Conservation (phyloP, 1,284 basidiomycete genomes). For the Stygiomarasmius scandens region DNA sequence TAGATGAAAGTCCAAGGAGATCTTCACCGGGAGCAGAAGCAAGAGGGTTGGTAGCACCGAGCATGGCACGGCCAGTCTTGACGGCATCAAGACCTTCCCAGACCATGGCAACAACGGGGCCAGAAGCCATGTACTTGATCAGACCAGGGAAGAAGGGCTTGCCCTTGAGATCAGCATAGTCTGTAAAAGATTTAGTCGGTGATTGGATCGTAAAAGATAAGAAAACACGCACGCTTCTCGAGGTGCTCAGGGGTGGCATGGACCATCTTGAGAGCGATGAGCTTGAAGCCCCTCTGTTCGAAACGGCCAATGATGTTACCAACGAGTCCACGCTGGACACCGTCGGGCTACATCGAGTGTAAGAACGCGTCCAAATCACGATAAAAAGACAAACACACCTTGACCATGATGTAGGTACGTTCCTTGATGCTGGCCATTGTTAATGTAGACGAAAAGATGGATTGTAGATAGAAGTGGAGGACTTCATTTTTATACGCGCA, state of each 20-base stretch:
- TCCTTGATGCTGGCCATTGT: constrained; percentile 54
- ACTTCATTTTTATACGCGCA: constrained; percentile 24
- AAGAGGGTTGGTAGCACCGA: constrained; percentile 97
- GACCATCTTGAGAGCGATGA: constrained; percentile 86
- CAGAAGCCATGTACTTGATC: constrained; percentile 93
- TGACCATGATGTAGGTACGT: constrained; percentile 91
- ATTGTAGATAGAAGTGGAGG: constrained; percentile 24
- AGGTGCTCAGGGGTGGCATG: constrained; percentile 81
- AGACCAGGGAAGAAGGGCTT: constrained; percentile 94
- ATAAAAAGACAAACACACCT: constrained; percentile 46
- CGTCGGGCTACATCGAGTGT: constrained; percentile 75
- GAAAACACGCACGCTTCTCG: constrained; percentile 69
- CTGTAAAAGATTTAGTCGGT: constrained; percentile 44
- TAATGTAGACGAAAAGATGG: constrained; percentile 35
- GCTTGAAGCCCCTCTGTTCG: constrained; percentile 95
- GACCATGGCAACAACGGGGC: constrained; percentile 96
- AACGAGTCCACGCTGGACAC: constrained; percentile 94
- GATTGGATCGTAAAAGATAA: not conserved
- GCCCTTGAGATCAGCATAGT: constrained; percentile 91
- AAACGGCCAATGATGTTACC: constrained; percentile 93
- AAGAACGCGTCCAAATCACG: not conserved
- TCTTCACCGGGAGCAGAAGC: constrained; percentile 78
- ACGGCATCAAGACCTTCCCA: constrained; percentile 97
- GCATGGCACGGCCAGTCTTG: constrained; percentile 94
- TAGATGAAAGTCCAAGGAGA: constrained; percentile 26